phyloP scores from a whole-genome alignment of 805 yeast genomes.

The Phaffomyces thermotolerans region DNA sequence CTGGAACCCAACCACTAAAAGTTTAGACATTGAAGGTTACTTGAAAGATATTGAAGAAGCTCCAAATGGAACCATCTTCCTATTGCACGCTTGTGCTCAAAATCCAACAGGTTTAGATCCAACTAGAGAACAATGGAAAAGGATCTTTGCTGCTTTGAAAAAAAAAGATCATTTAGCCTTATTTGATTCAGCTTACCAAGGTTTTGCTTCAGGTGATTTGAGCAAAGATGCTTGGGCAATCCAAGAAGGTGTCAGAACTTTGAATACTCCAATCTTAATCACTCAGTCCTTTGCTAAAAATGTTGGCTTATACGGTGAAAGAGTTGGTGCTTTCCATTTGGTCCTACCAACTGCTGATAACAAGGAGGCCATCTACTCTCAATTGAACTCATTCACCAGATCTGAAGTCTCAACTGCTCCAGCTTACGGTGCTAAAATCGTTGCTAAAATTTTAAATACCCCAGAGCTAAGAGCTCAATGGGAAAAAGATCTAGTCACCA shows the following conservation, averaged over 20 bases:
- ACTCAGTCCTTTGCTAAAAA: conserved; percentile 97
- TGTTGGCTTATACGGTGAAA: conserved; percentile 95
- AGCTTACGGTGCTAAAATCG: conserved; percentile 91
- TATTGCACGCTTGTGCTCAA: conserved; percentile 94
- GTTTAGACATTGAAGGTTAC: conserved; percentile 66
- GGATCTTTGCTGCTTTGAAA: conserved; percentile 57
- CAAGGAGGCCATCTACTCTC: conserved; percentile 59
- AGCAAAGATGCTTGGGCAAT: conserved; percentile 79
- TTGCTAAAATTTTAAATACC: conserved; percentile 61
- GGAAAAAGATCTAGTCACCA: conserved; percentile 75
- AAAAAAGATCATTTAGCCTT: conserved; percentile 64
- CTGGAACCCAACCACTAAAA: conserved; percentile 69
- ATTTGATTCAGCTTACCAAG: conserved; percentile 96
- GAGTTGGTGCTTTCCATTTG: conserved; percentile 89
- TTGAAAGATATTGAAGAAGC: conserved; percentile 56
- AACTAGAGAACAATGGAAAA: conserved; percentile 69
- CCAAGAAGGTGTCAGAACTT: conserved; percentile 44
- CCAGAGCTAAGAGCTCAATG: conserved; percentile 70
- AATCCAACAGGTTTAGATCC: conserved; percentile 98
- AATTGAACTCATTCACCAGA: conserved; percentile 67
- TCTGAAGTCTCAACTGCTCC: conserved; percentile 92
- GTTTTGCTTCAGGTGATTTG: conserved; percentile 87
- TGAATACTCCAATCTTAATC: conserved; percentile 54
- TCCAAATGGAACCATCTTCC: conserved; percentile 67
- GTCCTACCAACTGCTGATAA: conserved; percentile 42